A percentile compares a stretch with the other conserved stretches of the same genome.
phyloP scores from a whole-genome alignment of 2,329 filamentous ascomycete species.

The Erysiphe neolycopersici region DNA sequence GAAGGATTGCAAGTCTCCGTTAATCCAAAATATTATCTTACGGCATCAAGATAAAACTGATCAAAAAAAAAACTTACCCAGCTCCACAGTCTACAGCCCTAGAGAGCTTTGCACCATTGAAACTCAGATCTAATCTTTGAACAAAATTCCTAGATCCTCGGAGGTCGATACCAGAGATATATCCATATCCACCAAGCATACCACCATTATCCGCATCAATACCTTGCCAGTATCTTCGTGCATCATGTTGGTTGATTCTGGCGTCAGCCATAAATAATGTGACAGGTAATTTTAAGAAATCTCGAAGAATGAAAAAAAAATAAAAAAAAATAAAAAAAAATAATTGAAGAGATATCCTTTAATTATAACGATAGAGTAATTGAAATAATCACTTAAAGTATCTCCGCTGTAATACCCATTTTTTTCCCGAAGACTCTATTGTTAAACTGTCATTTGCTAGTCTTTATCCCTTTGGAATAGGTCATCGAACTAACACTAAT shows the following conservation, averaged over 20 bases:
- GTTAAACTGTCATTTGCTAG: no score
- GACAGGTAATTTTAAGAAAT: no score
- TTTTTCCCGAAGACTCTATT: no score
- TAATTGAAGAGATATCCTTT: no score
- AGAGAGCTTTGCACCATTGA: constrained; percentile 12
- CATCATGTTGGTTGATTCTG: constrained; percentile 11
- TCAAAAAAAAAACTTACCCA: constrained; percentile 10
- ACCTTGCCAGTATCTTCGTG: constrained; percentile 21
- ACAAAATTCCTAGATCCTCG: constrained; percentile 44
- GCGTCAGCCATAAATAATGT: constrained; percentile 7
- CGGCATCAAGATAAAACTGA: background rate
- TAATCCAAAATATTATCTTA: background rate
- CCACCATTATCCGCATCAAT: constrained; percentile 32
- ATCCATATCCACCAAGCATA: constrained; percentile 53
- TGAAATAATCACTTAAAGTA: no score
- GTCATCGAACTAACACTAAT: no score
- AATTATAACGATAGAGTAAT: no score
- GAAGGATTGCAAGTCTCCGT: no score
- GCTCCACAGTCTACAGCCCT: constrained; percentile 16
- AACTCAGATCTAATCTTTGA: constrained; percentile 28
- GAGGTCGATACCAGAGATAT: constrained; percentile 43
- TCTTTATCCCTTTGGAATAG: no score
- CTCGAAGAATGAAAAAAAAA: no score
- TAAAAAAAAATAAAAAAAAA: no score
- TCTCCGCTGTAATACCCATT: no score